Evolutionary conservation across 2,329 filamentous ascomycete genomes (phyloP).

Genomic region (Nemania abortiva): DNA sequence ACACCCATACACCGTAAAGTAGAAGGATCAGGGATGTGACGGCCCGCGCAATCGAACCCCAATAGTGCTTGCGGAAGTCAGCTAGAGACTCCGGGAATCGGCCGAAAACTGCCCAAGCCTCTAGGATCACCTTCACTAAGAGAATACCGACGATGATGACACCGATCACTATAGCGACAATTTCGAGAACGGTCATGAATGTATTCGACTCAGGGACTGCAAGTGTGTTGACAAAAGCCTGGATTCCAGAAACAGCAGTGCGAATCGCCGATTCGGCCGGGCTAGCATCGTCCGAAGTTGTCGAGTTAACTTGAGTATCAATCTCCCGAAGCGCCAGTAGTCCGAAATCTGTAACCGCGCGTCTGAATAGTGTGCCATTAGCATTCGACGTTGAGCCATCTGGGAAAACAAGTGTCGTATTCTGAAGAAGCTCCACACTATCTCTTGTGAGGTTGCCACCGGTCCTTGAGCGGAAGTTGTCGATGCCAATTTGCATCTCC

Average conservation of each 20-base stretch:
- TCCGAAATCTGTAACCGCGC: constrained; percentile 63
- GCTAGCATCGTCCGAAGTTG: constrained; percentile 46
- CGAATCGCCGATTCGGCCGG: constrained; percentile 54
- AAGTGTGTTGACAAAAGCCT: constrained; percentile 85
- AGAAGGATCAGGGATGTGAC: constrained; percentile 91
- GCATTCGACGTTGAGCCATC: constrained; percentile 66
- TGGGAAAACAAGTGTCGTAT: constrained; percentile 78
- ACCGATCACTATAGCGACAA: constrained; percentile 89
- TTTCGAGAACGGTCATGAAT: constrained; percentile 93
- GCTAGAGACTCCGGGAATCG: constrained; percentile 83
- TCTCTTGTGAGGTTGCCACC: constrained; percentile 89
- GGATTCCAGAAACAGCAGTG: constrained; percentile 76
- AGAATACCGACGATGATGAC: constrained; percentile 87
- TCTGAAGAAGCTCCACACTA: constrained; percentile 79
- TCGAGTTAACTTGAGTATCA: constrained; percentile 60
- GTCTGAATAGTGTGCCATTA: constrained; percentile 62
- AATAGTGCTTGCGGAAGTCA: constrained; percentile 95
- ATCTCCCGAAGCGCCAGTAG: constrained; percentile 67
- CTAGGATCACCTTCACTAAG: constrained; percentile 90
- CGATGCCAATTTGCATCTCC: constrained; percentile 83
- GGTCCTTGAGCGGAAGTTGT: constrained; percentile 81
- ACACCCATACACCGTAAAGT: constrained; percentile 92
- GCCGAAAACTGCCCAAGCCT: constrained; percentile 90
- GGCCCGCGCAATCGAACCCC: constrained; percentile 89
- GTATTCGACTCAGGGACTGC: constrained; percentile 89